Percentiles rank a stretch among this genome's conserved stretches.
Evolutionary conservation across 2,329 filamentous ascomycete genomes (phyloP).

Genomic region (Colletotrichum gigasporum): DNA sequence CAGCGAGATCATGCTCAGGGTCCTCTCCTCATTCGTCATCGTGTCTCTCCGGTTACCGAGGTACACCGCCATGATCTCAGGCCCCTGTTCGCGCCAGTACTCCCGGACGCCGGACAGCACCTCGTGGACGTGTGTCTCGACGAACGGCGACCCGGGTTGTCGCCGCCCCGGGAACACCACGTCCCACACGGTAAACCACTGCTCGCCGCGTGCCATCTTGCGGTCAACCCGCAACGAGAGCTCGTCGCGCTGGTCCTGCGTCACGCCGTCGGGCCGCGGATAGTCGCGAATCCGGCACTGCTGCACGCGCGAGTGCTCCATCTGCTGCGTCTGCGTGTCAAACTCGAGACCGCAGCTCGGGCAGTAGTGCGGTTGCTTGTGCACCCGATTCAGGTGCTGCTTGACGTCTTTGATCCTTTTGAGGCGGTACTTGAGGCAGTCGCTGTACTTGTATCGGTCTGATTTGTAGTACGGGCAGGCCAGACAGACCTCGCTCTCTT

Average conservation of each 20-base stretch:
- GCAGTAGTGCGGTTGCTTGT: neutral
- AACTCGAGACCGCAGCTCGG: neutral
- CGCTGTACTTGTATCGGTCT: neutral
- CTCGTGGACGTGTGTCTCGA: neutral
- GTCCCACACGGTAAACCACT: neutral
- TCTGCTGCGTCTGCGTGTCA: neutral
- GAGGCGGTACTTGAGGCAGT: neutral
- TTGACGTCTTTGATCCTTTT: conserved; percentile 1
- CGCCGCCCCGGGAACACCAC: neutral
- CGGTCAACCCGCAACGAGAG: neutral
- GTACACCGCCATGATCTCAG: neutral
- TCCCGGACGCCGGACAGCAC: neutral
- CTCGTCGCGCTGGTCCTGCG: neutral
- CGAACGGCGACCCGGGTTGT: neutral
- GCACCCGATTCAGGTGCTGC: neutral
- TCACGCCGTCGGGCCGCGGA: neutral
- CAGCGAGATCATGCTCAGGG: too few relatives aligned
- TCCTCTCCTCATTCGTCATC: neutral
- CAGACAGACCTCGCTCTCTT: neutral
- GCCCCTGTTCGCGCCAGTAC: neutral
- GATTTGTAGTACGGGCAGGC: neutral
- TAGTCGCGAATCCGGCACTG: neutral
- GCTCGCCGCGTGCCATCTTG: neutral
- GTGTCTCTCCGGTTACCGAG: too few relatives aligned
- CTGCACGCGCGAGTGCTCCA: neutral